A percentile compares a stretch with the other conserved stretches of the same genome.
phyloP scores from a whole-genome alignment of 1,284 basidiomycete species.

The Takashimella tepidaria region DNA sequence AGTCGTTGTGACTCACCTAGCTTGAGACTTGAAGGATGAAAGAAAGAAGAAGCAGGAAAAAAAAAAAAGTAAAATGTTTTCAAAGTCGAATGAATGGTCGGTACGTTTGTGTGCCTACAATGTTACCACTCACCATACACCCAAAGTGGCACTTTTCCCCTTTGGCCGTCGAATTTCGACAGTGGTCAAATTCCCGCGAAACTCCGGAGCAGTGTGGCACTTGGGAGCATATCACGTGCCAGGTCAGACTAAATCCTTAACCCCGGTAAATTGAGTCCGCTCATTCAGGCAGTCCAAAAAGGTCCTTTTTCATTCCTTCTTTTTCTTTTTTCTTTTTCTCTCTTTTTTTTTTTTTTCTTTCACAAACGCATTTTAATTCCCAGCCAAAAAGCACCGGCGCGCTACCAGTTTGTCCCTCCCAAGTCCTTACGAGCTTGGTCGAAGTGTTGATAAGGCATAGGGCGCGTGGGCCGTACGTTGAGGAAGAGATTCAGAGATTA shows the following conservation, averaged over 20 bases:
- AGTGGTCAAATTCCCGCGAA: slow-evolving; percentile 12
- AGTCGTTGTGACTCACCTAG: not conserved
- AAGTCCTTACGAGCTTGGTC: slow-evolving; percentile 18
- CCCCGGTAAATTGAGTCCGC: slow-evolving; percentile 2
- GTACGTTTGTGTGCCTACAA: not conserved
- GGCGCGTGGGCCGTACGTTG: slow-evolving; percentile 31
- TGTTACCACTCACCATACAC: not conserved
- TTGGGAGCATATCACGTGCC: too few species aligned
- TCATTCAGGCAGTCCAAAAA: not conserved
- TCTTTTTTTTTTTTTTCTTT: slow-evolving; percentile 8
- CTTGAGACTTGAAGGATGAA: not conserved
- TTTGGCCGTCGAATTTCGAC: slow-evolving; percentile 10
- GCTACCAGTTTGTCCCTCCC: slow-evolving; percentile 3
- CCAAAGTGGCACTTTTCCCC: not conserved
- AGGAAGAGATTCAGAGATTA: slow-evolving; percentile 20
- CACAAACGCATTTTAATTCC: slow-evolving; percentile 18
- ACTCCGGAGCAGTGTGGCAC: slow-evolving; percentile 2
- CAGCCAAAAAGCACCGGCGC: slow-evolving; percentile 38
- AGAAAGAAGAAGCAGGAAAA: not conserved
- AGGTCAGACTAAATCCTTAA: too few species aligned
- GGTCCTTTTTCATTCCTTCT: not conserved
- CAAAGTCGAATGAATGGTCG: not conserved
- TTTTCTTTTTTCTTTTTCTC: slow-evolving; percentile 1
- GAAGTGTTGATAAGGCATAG: slow-evolving; percentile 7
- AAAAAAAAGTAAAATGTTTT: not conserved